Percentiles rank a stretch among this genome's conserved stretches.
Evolutionary conservation across 1,139 yeast species (phyloP).

Genomic region (Hansenula sp.): DNA sequence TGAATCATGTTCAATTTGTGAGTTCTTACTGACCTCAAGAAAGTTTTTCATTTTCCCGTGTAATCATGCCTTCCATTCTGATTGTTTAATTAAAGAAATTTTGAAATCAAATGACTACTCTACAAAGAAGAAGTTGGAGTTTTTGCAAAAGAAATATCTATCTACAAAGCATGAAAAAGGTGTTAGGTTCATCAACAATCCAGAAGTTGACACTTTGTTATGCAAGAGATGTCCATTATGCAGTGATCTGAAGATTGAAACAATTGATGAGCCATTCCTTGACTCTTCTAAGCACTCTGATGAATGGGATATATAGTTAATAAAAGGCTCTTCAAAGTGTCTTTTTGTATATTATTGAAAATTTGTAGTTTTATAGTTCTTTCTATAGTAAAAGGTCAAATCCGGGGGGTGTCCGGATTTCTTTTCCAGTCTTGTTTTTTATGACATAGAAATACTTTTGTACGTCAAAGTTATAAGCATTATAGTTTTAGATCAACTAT

Average conservation of each 20-base stretch:
- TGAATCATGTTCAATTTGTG: conserved; percentile 74
- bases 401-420: too few species aligned
- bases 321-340: not conserved
- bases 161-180: conserved; percentile 22
- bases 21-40: conserved; percentile 61
- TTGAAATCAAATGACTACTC: conserved; percentile 65
- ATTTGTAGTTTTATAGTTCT: too few species aligned
- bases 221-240: conserved; percentile 75
- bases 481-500: too few species aligned
- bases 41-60: conserved; percentile 87
- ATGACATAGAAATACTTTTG: too few species aligned
- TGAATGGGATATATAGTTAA: conserved; percentile 16
- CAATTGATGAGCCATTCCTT: conserved; percentile 55
- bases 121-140: conserved; percentile 57
- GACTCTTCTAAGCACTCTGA: conserved; percentile 4
- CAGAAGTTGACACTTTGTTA: conserved; percentile 53
- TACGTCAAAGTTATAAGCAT: too few species aligned
- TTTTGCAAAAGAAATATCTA: conserved; percentile 40
- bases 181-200: conserved; percentile 24
- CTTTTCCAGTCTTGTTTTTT: too few species aligned
- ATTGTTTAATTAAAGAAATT: conserved; percentile 66
- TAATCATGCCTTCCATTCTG: conserved; percentile 85
- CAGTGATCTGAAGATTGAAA: conserved; percentile 68
- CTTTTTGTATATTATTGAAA: not conserved
- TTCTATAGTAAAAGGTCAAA: too few species aligned